A percentile compares a stretch with the other conserved stretches of the same genome.
phyloP scores from a whole-genome alignment of 345 rosid species.

The Erucastrum elatum region DNA sequence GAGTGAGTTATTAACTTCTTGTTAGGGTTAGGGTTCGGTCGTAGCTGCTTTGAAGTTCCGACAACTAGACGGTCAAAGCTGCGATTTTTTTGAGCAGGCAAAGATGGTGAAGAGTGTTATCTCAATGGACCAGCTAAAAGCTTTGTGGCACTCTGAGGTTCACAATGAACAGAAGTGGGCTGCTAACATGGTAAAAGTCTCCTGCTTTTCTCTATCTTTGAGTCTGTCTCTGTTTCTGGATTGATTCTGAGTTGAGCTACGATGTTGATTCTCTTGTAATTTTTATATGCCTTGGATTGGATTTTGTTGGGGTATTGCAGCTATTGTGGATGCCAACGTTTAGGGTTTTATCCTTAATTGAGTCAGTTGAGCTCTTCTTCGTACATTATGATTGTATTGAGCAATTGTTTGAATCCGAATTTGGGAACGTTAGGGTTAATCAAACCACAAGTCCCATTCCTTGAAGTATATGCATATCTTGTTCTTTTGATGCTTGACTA shows the following conservation, averaged over 20 bases:
- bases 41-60: neutral
- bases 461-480: neutral
- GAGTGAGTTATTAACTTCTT: neutral
- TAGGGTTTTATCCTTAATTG: neutral
- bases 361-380: neutral
- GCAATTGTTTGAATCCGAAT: neutral
- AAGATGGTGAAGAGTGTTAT: conserved; percentile 53
- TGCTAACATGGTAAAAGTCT: conserved; percentile 47
- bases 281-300: neutral
- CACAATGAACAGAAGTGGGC: conserved; percentile 80
- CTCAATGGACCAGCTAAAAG: conserved; percentile 57
- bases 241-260: neutral
- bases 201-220: neutral
- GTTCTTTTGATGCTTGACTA: neutral
- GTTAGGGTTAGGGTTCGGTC: neutral
- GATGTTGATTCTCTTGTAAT: neutral
- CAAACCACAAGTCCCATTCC: neutral
- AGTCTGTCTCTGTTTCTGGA: neutral
- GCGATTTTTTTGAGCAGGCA: neutral
- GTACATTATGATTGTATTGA: neutral
- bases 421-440: conserved; percentile 4
- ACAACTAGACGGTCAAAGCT: conserved; percentile 21
- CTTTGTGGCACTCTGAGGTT: conserved; percentile 62
- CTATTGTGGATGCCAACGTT: neutral
- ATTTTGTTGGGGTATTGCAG: neutral